Conservation (phyloP, 1,284 basidiomycete genomes). For the Megacollybia platyphylla region DNA sequence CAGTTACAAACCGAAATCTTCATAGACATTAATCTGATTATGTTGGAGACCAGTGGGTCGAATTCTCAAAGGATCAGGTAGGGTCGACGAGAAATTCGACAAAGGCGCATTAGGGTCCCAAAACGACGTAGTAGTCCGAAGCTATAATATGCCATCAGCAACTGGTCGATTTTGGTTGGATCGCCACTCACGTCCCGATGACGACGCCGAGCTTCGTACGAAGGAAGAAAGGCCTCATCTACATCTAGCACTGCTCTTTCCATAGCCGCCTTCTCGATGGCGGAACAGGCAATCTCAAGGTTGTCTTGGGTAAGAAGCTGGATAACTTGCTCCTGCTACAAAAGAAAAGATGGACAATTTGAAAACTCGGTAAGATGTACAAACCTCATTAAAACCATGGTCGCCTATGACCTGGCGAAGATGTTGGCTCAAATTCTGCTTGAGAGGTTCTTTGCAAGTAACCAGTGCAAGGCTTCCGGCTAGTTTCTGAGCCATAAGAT, state of each 20-base stretch:
- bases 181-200: constrained; percentile 65
- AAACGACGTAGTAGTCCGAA: constrained; percentile 63
- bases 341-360: constrained; percentile 1
- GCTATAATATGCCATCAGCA: constrained; percentile 20
- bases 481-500: constrained; percentile 94
- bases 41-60: constrained; percentile 74
- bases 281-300: constrained; percentile 85
- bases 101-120: constrained; percentile 74
- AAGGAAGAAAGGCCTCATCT: constrained; percentile 77
- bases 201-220: constrained; percentile 78
- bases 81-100: constrained; percentile 63
- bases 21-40: constrained; percentile 85
- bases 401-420: constrained; percentile 72
- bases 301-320: constrained; percentile 86
- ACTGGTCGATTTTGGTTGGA: not conserved
- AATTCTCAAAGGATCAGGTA: constrained; percentile 87
- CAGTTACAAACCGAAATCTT: constrained; percentile 69
- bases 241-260: constrained; percentile 93
- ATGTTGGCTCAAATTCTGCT: constrained; percentile 86
- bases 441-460: constrained; percentile 96
- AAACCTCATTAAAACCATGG: constrained; percentile 79
- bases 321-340: constrained; percentile 57
- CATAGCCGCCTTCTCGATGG: constrained; percentile 97
- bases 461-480: constrained; percentile 95
- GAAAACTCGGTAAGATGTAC: constrained; percentile 8